Evolutionary conservation across 768 basidiomycete species (phyloP), one percentile per base, ranked within the genome.

Genomic region (Panaeolus papilionaceus): DNA sequence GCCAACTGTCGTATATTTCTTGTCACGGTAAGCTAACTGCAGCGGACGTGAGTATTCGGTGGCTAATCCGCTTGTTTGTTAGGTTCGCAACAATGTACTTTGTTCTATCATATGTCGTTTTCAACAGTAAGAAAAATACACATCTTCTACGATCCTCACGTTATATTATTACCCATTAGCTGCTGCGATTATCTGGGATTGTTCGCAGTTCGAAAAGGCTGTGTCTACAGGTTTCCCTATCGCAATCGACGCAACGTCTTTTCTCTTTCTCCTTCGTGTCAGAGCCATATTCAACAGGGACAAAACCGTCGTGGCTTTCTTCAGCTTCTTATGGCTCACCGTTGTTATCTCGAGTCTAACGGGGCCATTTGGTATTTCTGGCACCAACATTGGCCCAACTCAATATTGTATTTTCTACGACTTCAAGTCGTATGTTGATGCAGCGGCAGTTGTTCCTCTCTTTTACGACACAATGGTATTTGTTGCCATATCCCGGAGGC

Each of bases 261-360:
- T 73, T 37, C 68, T 73, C 5, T 70, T 73, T 33, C 69, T 70
- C 63, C 51, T 71, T 39, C 69, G 70, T 12, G 68, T 73, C 47
- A 42, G 61, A 18, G 72, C 72, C 2, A 69, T 73, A 18, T 73
- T 71, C 47, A 67, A 64, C 61, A 67, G 69, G 20, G 37, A 66
- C 49, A 68, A 33, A 39, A 64, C 11, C 5, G 62, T 67, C 54
- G 47, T 68, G 28, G 62, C 38, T 2, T 70, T 73, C 63, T 69
- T 73, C 51, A 61, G 38, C 18, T 16, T 47, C 9, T 45, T 65
- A 3, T 73, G 72, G 72, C n/a, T 70, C 9, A 66, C 61, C 1
- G 62, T 68, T 61, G 61, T 71, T 20, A 64, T 38, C 26, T 65
- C 65, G 38, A 66, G 47, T 16, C 45, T 68, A 3, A 1, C 33